A percentile compares a stretch with the other conserved stretches of the same genome.
Evolutionary conservation across 1,284 basidiomycete species (phyloP).

Genomic region (Puccinia hordei): DNA sequence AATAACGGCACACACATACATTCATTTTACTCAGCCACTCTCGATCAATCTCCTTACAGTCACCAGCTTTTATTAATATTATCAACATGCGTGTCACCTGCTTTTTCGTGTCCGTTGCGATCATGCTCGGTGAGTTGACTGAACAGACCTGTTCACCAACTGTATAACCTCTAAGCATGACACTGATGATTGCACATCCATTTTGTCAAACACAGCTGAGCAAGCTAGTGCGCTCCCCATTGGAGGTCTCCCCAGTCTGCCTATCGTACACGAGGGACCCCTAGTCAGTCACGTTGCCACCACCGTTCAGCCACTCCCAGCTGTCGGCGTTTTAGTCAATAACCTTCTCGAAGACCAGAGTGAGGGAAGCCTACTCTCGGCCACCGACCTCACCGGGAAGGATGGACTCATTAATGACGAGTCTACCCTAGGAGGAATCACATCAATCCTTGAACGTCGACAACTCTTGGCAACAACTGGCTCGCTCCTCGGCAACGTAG

Average conservation of each 20-base stretch:
- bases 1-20: not conserved
- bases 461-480: too few species aligned
- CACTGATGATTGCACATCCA: not conserved
- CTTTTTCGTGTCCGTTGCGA: not conserved
- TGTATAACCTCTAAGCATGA: not conserved
- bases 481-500: not conserved
- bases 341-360: not conserved
- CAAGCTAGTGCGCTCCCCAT: not conserved
- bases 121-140: constrained; percentile 1
- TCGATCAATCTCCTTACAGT: not conserved
- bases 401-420: too few species aligned
- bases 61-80: not conserved
- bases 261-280: not conserved
- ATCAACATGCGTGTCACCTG: not conserved
- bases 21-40: not conserved
- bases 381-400: not conserved
- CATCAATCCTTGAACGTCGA: too few species aligned
- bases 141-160: not conserved
- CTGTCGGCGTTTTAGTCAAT: not conserved
- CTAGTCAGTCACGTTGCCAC: not conserved
- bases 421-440: too few species aligned
- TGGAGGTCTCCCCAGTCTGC: not conserved
- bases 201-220: not conserved
- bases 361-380: not conserved
- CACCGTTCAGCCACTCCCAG: not conserved